Percentiles rank a stretch among this genome's conserved stretches.
Conservation (phyloP, 2,329 filamentous ascomycete species). For the Aureobasidium leucospermi region DNA sequence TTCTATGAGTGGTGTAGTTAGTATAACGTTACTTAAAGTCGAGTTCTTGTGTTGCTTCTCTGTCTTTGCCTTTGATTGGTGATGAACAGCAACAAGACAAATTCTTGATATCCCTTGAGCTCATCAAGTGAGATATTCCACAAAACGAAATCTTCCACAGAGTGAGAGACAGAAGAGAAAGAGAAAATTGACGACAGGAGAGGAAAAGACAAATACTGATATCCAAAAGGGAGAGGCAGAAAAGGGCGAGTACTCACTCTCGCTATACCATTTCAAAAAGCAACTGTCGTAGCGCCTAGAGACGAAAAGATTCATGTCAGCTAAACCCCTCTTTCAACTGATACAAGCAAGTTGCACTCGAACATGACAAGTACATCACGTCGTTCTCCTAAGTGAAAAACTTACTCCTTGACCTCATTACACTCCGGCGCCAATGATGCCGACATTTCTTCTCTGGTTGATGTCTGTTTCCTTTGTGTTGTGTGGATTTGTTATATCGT, state of each 20-base stretch:
- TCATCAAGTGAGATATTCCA: too few species aligned
- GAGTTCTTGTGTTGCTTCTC: too few species aligned
- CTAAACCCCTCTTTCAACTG: background rate
- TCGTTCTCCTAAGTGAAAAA: background rate
- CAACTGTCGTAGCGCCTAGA: conserved; percentile 87
- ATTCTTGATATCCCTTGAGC: too few species aligned
- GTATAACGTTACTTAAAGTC: too few species aligned
- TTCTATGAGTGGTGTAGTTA: conserved; percentile 41
- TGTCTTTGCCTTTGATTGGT: too few species aligned
- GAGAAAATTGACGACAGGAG: background rate
- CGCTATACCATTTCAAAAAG: conserved; percentile 98
- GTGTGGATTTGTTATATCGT: too few species aligned
- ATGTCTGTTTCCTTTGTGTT: background rate
- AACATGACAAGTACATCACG: too few species aligned
- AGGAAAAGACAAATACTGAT: background rate
- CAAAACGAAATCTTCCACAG: too few species aligned
- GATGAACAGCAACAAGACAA: too few species aligned
- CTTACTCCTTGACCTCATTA: conserved; percentile 91
- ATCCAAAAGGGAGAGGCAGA: background rate
- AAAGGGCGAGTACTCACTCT: conserved; percentile 56
- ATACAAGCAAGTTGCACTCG: background rate
- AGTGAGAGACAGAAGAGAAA: too few species aligned
- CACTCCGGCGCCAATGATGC: conserved; percentile 91
- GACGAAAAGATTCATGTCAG: background rate
- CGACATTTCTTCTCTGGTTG: conserved; percentile 57